Percentiles rank a stretch among this genome's conserved stretches.
Evolutionary conservation across 2,329 filamentous ascomycete genomes (phyloP).

Genomic region (Fusarium sp.): DNA sequence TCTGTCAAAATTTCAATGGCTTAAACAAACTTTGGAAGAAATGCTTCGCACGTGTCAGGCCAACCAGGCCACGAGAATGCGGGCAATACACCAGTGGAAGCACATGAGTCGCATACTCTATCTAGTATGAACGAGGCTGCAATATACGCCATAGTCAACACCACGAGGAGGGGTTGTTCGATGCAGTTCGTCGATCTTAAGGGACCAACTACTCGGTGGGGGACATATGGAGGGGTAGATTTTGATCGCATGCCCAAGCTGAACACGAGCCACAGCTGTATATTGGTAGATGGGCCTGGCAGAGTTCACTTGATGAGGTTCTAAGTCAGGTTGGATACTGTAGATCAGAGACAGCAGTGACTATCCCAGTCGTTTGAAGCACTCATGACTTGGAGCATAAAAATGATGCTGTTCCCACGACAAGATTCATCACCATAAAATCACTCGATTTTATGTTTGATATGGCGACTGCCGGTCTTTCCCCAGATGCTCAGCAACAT

Average conservation of each 20-base stretch:
- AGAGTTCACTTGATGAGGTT: not conserved
- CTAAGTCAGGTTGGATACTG: not conserved
- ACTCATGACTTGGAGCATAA: not conserved
- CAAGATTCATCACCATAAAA: constrained; percentile 1
- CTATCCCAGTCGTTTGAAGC: not conserved
- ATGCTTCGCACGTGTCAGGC: constrained; percentile 46
- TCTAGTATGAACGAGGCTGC: constrained; percentile 30
- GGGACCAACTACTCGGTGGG: constrained; percentile 42
- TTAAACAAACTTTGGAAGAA: constrained; percentile 16
- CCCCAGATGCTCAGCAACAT: constrained; percentile 1
- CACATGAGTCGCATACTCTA: constrained; percentile 35
- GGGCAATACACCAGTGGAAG: constrained; percentile 5
- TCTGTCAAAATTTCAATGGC: constrained; percentile 23
- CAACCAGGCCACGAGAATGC: constrained; percentile 32
- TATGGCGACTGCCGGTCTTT: constrained; percentile 5
- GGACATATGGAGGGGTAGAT: constrained; percentile 47
- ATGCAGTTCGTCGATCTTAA: constrained; percentile 47
- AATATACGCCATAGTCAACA: constrained; percentile 43
- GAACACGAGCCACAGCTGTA: constrained; percentile 24
- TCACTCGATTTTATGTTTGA: constrained; percentile 25
- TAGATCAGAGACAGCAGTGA: not conserved
- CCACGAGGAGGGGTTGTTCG: constrained; percentile 49
- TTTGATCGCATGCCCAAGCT: constrained; percentile 30
- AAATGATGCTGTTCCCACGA: not conserved
- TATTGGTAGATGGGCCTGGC: constrained; percentile 7